phyloP scores from a whole-genome alignment of 2,329 filamentous ascomycete species.

The Claviceps purpurea region DNA sequence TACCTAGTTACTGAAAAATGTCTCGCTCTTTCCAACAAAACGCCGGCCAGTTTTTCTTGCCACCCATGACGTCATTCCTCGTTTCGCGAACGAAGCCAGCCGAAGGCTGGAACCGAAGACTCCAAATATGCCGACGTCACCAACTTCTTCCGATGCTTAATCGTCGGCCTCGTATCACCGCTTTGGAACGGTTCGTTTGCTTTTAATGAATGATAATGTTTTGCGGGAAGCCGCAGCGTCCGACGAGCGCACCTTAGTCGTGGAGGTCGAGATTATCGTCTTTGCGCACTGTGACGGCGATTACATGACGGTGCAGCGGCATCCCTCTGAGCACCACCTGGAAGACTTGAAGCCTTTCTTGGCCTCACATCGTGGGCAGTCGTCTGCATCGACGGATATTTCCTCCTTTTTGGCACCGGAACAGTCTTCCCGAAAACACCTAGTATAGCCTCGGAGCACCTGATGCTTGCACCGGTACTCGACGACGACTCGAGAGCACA shows the following conservation, averaged over 20 bases:
- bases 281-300: too few species aligned
- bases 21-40: constrained; percentile 2
- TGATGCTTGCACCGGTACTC: constrained; percentile 25
- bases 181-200: background rate
- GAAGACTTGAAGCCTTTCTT: constrained; percentile 18
- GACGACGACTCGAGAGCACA: constrained; percentile 21
- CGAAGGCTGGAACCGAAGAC: too few species aligned
- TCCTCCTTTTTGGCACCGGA: constrained; percentile 16
- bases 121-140: too few species aligned
- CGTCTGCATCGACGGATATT: constrained; percentile 16
- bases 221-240: background rate
- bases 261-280: background rate
- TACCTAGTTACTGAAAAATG: background rate
- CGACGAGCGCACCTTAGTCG: background rate
- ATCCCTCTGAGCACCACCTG: constrained; percentile 22
- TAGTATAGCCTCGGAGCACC: constrained; percentile 21
- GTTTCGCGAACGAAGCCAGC: background rate
- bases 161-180: background rate
- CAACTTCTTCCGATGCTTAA: background rate
- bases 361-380: constrained; percentile 23
- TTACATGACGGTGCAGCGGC: constrained; percentile 20
- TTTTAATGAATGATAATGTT: background rate
- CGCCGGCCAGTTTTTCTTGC: background rate
- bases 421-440: constrained; percentile 21
- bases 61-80: background rate